Evolutionary conservation across 331 rosid genomes (phyloP).

Genomic region (Malus hybrid): DNA sequence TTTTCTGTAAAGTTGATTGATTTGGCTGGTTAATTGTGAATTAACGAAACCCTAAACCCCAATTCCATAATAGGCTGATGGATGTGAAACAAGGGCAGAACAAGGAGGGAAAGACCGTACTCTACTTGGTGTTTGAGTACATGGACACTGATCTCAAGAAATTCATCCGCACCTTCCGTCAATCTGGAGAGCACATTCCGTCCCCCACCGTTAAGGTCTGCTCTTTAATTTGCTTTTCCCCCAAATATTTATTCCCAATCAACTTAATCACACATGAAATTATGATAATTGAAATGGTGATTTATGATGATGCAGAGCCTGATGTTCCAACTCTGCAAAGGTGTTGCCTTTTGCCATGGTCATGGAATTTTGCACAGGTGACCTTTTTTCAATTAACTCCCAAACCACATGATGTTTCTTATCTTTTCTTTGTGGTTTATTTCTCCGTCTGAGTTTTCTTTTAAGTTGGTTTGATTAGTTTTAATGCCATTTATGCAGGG

Average conservation of each 20-base stretch:
- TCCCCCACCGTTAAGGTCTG: slow-evolving; percentile 45
- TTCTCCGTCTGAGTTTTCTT: not conserved
- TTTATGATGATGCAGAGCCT: slow-evolving; percentile 40
- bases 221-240: not conserved
- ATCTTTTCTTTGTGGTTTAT: not conserved
- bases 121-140: slow-evolving; percentile 86
- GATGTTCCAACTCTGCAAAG: slow-evolving; percentile 96
- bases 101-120: slow-evolving; percentile 89
- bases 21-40: not conserved
- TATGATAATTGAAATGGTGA: not conserved
- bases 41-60: not conserved
- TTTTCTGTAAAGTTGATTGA: not conserved
- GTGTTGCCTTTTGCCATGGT: slow-evolving; percentile 95
- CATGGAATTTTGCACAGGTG: slow-evolving; percentile 95
- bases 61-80: slow-evolving; percentile 43
- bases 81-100: slow-evolving; percentile 93
- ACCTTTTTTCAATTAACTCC: not conserved
- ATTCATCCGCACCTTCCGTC: slow-evolving; percentile 70
- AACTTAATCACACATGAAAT: not conserved
- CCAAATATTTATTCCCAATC: not conserved
- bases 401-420: not conserved
- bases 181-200: slow-evolving; percentile 49
- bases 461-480: not conserved
- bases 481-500: slow-evolving; percentile 30
- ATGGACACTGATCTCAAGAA: slow-evolving; percentile 96